Percentiles rank a stretch among this genome's conserved stretches.
Evolutionary conservation across 768 basidiomycete genomes (phyloP).

Genomic region (Trametes cingulata): DNA sequence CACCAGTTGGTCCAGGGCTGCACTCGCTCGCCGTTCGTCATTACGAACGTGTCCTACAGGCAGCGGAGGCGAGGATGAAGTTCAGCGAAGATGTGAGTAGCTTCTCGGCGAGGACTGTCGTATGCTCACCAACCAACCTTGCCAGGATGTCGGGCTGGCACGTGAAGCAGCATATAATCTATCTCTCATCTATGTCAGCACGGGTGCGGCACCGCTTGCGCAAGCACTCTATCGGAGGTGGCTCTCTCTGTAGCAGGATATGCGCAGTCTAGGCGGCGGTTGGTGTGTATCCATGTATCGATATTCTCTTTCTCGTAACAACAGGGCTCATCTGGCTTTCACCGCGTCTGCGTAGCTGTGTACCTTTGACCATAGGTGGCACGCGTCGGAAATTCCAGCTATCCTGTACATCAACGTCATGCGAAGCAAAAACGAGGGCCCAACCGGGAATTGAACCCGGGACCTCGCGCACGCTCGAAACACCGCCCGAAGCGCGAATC

Average conservation of each 20-base stretch:
- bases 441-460: constrained; percentile 17
- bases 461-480: constrained; percentile 10
- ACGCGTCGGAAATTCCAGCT: too few species aligned
- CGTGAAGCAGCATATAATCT: constrained; percentile 88
- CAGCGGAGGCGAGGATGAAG: constrained; percentile 49
- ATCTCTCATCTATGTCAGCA: constrained; percentile 76
- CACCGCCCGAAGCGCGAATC: constrained; percentile 14
- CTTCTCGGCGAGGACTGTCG: too few species aligned
- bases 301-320: too few species aligned
- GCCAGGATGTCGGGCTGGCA: constrained; percentile 54
- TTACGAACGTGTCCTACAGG: constrained; percentile 74
- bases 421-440: background rate
- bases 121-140: background rate
- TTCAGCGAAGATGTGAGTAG: constrained; percentile 36
- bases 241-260: constrained; percentile 62
- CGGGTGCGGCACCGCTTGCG: constrained; percentile 72
- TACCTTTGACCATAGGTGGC: too few species aligned
- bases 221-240: constrained; percentile 72
- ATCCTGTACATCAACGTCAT: too few species aligned
- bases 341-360: too few species aligned
- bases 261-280: too few species aligned
- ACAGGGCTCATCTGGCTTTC: too few species aligned
- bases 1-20: constrained; percentile 52
- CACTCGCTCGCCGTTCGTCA: constrained; percentile 81
- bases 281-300: background rate